Percentiles rank a stretch among this genome's conserved stretches.
Evolutionary conservation across 225 moss, liverwort and hornwort genomes (phyloP).

Genomic region (Antitrichia curtipendula): DNA sequence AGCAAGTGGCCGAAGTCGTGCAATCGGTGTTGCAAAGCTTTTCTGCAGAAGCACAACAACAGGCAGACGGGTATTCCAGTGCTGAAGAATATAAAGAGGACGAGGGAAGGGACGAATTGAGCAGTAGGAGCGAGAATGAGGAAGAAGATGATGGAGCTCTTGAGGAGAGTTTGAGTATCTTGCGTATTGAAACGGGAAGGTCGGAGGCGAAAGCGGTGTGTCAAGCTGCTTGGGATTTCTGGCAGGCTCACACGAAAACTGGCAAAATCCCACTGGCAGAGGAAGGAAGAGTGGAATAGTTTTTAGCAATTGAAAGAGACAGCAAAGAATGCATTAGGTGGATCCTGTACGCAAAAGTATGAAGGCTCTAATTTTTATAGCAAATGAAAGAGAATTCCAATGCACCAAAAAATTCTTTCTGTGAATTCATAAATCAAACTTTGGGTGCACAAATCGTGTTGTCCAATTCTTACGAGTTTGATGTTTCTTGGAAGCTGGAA

Average conservation of each 20-base stretch:
- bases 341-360: not conserved
- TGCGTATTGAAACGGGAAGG: slow-evolving; percentile 26
- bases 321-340: not conserved
- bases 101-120: not conserved
- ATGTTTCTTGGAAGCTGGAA: not conserved
- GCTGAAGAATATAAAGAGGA: not conserved
- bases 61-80: not conserved
- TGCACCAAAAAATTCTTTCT: not conserved
- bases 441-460: not conserved
- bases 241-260: slow-evolving; percentile 6
- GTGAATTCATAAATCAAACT: not conserved
- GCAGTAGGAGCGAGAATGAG: not conserved
- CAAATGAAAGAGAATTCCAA: not conserved
- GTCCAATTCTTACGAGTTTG: not conserved
- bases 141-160: not conserved
- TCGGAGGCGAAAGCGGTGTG: slow-evolving; percentile 34
- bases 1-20: slow-evolving; percentile 21
- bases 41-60: not conserved
- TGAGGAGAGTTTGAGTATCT: slow-evolving; percentile 13
- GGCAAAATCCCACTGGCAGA: not conserved
- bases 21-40: slow-evolving; percentile 7
- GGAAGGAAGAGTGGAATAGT: not conserved
- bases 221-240: slow-evolving; percentile 44
- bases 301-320: not conserved
- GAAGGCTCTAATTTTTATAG: not conserved